Conservation (phyloP, 345 rosid genomes). For the Murraya paniculata region DNA sequence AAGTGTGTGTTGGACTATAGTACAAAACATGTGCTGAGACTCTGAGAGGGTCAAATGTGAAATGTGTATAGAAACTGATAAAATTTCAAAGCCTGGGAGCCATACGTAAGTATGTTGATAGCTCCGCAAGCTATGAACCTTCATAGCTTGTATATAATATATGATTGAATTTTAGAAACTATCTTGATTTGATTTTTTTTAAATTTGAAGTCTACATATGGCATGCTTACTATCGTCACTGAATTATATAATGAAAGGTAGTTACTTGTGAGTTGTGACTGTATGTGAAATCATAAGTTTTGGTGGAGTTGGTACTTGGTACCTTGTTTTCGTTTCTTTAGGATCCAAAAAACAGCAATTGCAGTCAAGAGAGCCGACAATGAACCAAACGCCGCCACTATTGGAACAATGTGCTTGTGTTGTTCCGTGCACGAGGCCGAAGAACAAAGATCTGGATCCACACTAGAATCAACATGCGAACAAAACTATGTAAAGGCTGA, state of each 20-base stretch:
- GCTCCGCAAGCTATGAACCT: too few relatives aligned
- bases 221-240: too few relatives aligned
- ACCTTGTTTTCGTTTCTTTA: neutral
- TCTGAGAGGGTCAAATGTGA: too few relatives aligned
- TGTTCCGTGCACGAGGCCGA: neutral
- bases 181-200: too few relatives aligned
- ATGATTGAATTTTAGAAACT: too few relatives aligned
- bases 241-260: neutral
- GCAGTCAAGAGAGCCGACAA: neutral
- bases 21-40: too few relatives aligned
- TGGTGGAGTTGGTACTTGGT: neutral
- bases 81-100: too few relatives aligned
- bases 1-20: too few relatives aligned
- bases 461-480: slow-evolving; percentile 8
- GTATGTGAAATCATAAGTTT: neutral
- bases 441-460: slow-evolving; percentile 29
- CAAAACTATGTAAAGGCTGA: neutral
- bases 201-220: too few relatives aligned
- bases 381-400: neutral
- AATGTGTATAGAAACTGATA: too few relatives aligned
- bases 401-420: neutral
- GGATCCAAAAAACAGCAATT: neutral
- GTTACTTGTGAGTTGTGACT: neutral
- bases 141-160: too few relatives aligned
- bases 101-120: too few relatives aligned